Percentiles rank a stretch among this genome's conserved stretches.
phyloP scores from a whole-genome alignment of 164 flowering plant genomes.

The Brasenia schreberi region DNA sequence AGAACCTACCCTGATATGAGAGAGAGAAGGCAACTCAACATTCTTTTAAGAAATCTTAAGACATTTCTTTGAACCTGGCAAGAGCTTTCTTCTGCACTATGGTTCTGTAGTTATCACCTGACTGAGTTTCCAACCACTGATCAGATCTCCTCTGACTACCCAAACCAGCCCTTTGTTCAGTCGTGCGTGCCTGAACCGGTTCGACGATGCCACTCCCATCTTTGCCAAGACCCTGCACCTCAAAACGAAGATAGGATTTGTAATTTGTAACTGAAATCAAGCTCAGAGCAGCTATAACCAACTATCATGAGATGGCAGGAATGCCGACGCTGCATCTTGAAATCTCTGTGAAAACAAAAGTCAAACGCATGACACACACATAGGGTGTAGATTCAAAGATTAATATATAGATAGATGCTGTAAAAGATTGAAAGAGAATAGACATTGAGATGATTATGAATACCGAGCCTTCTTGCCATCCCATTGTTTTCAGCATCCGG shows the following conservation, averaged over 20 bases:
- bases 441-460: background rate
- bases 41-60: constrained; percentile 1
- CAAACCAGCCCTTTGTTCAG: constrained; percentile 74
- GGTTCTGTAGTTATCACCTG: constrained; percentile 86
- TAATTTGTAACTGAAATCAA: background rate
- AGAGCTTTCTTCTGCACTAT: constrained; percentile 86
- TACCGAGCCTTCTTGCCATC: constrained; percentile 99
- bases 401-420: no score
- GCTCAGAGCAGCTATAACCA: background rate
- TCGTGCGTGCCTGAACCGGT: constrained; percentile 76
- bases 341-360: background rate
- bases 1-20: no score
- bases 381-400: no score
- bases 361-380: background rate
- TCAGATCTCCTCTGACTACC: constrained; percentile 77
- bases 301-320: background rate
- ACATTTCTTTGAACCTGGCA: constrained; percentile 89
- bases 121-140: constrained; percentile 67
- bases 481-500: constrained; percentile 97
- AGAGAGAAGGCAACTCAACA: no score
- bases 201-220: constrained; percentile 94
- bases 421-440: background rate
- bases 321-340: background rate
- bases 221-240: constrained; percentile 75
- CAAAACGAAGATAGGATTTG: constrained; percentile 6